Evolutionary conservation across 371 early-diverging fungal species (phyloP).

Genomic region (Mortierella sp.): DNA sequence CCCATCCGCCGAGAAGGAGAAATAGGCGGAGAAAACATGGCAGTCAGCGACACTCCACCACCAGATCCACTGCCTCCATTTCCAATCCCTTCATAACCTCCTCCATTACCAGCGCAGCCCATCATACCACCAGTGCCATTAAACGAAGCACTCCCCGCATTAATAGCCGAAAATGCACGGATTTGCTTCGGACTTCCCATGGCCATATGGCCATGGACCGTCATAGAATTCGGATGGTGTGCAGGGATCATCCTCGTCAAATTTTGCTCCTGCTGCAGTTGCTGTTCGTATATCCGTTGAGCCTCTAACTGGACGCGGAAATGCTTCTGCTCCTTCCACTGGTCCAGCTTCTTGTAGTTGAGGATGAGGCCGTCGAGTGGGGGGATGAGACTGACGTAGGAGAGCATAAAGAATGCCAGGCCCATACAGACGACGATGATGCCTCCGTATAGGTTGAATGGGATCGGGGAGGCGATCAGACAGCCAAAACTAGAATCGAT

Average conservation of each 20-base stretch:
- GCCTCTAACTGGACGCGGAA: slow-evolving; percentile 53
- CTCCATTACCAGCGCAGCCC: slow-evolving; percentile 7
- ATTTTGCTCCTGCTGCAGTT: slow-evolving; percentile 53
- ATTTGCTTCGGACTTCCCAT: slow-evolving; percentile 37
- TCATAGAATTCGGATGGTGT: slow-evolving; percentile 32
- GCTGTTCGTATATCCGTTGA: slow-evolving; percentile 52
- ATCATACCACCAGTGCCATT: slow-evolving; percentile 6
- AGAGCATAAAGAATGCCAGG: slow-evolving; percentile 48
- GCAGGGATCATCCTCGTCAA: slow-evolving; percentile 27
- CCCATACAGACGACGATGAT: slow-evolving; percentile 57
- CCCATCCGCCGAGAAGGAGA: slow-evolving; percentile 19
- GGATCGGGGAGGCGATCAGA: slow-evolving; percentile 39
- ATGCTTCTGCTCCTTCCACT: slow-evolving; percentile 54
- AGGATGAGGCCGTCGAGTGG: slow-evolving; percentile 49
- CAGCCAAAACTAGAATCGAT: slow-evolving; percentile 46
- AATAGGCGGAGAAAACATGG: slow-evolving; percentile 41
- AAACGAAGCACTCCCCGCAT: slow-evolving; percentile 23
- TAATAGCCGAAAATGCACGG: slow-evolving; percentile 18
- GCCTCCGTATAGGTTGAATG: slow-evolving; percentile 55
- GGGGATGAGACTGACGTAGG: slow-evolving; percentile 48
- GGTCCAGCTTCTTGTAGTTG: slow-evolving; percentile 46
- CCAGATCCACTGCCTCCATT: background rate
- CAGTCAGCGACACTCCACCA: background rate
- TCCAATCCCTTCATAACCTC: slow-evolving; percentile 1
- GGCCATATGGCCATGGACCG: slow-evolving; percentile 30